Percentiles rank a stretch among this genome's conserved stretches.
These are phyloP conservation scores for Cadophora malorum DNA, from an alignment of 2,329 filamentous ascomycete genomes.

Conservation along the genomic window DNA sequence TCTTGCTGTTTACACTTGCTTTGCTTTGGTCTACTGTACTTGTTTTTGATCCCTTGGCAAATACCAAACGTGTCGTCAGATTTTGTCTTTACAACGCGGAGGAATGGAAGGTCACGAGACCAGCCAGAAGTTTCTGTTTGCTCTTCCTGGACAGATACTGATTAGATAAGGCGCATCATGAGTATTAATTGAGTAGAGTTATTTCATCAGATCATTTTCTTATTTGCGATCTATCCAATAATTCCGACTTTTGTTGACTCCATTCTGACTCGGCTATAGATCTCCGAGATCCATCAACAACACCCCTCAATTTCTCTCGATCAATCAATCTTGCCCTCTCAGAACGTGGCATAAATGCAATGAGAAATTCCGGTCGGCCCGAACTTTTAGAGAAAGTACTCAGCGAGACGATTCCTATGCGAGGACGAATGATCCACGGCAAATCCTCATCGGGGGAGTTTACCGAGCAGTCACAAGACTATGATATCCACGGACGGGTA, in stretches of 20 bases:
- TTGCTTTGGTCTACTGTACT: neutral
- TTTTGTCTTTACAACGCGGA: slow-evolving; percentile 1
- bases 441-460: slow-evolving; percentile 67
- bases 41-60: neutral
- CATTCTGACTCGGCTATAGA: slow-evolving; percentile 59
- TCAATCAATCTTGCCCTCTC: slow-evolving; percentile 98
- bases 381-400: slow-evolving; percentile 77
- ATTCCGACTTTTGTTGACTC: neutral
- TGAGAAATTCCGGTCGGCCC: slow-evolving; percentile 71
- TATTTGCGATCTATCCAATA: neutral
- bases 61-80: neutral
- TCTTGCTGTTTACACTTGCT: slow-evolving; percentile 1
- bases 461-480: slow-evolving; percentile 82
- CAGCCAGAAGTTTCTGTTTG: neutral
- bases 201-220: no score
- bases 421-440: slow-evolving; percentile 95
- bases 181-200: neutral
- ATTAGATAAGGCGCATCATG: neutral
- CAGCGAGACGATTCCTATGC: slow-evolving; percentile 85
- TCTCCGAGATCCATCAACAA: slow-evolving; percentile 80
- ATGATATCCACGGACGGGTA: slow-evolving; percentile 88
- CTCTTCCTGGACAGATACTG: neutral
- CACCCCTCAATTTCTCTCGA: slow-evolving; percentile 92
- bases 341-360: slow-evolving; percentile 89
- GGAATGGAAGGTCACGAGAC: slow-evolving; percentile 15